Conservation (phyloP, 371 early-diverging fungal genomes). For the Parasitella parasitica region DNA sequence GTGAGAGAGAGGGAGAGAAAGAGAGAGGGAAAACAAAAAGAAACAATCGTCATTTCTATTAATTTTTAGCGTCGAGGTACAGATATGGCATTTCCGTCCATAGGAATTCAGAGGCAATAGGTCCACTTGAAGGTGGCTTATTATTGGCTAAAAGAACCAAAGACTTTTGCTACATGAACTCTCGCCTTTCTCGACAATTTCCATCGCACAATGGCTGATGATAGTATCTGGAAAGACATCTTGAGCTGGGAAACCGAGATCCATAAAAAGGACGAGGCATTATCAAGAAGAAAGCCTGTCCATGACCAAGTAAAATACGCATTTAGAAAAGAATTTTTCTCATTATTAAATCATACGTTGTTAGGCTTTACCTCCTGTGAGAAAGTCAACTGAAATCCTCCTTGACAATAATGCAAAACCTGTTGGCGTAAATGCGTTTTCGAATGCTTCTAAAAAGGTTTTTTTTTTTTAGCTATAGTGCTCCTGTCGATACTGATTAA, state of each 20-base stretch:
- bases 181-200: neutral
- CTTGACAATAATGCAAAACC: conserved; percentile 19
- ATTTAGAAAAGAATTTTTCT: neutral
- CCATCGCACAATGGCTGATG: neutral
- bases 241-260: conserved; percentile 25
- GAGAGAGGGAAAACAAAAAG: neutral
- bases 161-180: neutral
- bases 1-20: neutral
- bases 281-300: conserved; percentile 20
- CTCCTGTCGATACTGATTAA: neutral
- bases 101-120: neutral
- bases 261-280: conserved; percentile 11
- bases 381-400: conserved; percentile 8
- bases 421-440: conserved; percentile 7
- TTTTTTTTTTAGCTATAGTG: neutral
- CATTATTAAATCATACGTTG: neutral
- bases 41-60: neutral
- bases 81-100: neutral
- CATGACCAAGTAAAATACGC: conserved; percentile 21
- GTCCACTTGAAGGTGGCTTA: conserved; percentile 1
- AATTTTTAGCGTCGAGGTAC: neutral
- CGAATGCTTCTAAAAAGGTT: neutral
- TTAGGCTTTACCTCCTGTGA: conserved; percentile 18
- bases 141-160: neutral
- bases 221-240: conserved; percentile 24